Conservation (phyloP, 2,329 filamentous ascomycete genomes). For the Whalleya microplaca region DNA sequence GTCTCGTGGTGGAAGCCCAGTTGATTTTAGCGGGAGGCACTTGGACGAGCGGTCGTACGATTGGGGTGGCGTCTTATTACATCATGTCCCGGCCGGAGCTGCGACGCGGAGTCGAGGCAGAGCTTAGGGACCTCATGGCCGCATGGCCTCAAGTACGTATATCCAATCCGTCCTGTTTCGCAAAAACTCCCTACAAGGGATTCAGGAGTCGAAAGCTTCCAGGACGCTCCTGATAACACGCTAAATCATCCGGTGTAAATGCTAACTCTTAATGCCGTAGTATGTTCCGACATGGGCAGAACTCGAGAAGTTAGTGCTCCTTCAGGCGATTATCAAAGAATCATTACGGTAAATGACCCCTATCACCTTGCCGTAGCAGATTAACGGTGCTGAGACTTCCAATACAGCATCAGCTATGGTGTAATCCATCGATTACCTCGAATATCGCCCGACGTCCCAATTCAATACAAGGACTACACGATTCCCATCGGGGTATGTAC, state of each 20-base stretch:
- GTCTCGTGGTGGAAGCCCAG: constrained; percentile 33
- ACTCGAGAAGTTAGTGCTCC: constrained; percentile 41
- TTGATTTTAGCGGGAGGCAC: constrained; percentile 35
- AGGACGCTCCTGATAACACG: too few relatives aligned
- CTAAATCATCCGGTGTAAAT: too few relatives aligned
- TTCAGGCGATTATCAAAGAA: constrained; percentile 35
- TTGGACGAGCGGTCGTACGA: constrained; percentile 35
- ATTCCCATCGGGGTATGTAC: constrained; percentile 22
- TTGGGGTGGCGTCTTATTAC: constrained; percentile 26
- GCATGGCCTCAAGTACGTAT: constrained; percentile 28
- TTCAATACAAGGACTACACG: constrained; percentile 25
- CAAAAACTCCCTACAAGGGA: too few relatives aligned
- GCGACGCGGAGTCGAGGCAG: constrained; percentile 21
- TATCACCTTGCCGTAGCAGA: constrained; percentile 2
- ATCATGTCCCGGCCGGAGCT: constrained; percentile 24
- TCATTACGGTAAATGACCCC: constrained; percentile 17
- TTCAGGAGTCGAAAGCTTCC: too few relatives aligned
- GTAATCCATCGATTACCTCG: constrained; percentile 26
- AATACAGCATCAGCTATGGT: constrained; percentile 10
- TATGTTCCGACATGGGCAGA: constrained; percentile 27
- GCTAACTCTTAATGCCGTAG: too few relatives aligned
- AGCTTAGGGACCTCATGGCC: constrained; percentile 31
- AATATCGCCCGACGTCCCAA: constrained; percentile 23
- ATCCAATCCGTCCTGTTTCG: too few relatives aligned
- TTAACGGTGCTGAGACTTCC: too few relatives aligned